These are phyloP conservation scores for Pholiota adiposa DNA, from an alignment of 1,284 basidiomycete genomes.

Conservation along the genomic window DNA sequence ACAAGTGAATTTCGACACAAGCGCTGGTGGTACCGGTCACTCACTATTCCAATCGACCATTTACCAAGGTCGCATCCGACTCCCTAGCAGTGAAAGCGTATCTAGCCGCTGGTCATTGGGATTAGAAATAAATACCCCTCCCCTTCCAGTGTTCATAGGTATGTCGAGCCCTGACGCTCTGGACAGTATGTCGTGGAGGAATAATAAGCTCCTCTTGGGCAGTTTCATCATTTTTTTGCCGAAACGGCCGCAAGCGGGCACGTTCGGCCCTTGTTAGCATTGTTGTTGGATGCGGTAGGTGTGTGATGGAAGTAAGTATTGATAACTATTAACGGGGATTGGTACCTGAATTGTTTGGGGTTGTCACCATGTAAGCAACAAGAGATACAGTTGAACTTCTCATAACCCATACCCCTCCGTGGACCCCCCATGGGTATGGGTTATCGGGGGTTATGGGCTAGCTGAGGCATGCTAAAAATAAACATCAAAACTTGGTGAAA, in stretches of 20 bases:
- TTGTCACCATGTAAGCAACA: background rate
- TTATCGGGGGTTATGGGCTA: no score
- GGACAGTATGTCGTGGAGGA: background rate
- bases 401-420: no score
- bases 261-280: background rate
- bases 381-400: no score
- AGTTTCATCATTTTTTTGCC: background rate
- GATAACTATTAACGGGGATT: background rate
- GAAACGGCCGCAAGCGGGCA: background rate
- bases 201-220: background rate
- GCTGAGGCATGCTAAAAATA: no score
- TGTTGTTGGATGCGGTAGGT: background rate
- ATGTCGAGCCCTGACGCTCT: background rate
- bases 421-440: no score
- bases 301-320: background rate
- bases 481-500: no score
- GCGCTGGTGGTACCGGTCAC: background rate
- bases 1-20: background rate
- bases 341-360: background rate
- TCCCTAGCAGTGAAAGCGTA: background rate
- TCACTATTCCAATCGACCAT: background rate
- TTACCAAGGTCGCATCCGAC: background rate
- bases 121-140: background rate
- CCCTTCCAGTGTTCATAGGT: background rate
- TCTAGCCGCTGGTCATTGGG: background rate